These are phyloP conservation scores for Lichenothelia convexa DNA, from an alignment of 495 filamentous ascomycete species.

Conservation along the genomic window DNA sequence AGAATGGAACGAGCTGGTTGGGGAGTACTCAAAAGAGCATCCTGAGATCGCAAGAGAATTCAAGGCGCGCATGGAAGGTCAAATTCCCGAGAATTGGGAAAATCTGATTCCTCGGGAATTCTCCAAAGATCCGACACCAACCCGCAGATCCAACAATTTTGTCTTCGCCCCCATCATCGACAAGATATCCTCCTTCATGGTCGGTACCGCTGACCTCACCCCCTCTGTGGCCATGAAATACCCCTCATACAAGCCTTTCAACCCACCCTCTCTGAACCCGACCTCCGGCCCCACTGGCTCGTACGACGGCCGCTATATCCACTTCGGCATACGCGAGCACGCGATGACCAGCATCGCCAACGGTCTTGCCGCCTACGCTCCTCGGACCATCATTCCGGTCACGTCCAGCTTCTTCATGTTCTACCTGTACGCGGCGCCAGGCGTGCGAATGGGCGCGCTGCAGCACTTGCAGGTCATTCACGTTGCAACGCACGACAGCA, in stretches of 20 bases:
- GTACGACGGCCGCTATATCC: slow-evolving; percentile 74
- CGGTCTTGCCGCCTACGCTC: slow-evolving; percentile 70
- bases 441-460: slow-evolving; percentile 5
- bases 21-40: slow-evolving; percentile 22
- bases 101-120: slow-evolving; percentile 27
- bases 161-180: slow-evolving; percentile 32
- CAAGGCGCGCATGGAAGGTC: slow-evolving; percentile 26
- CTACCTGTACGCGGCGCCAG: slow-evolving; percentile 23
- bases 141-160: slow-evolving; percentile 30
- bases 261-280: slow-evolving; percentile 5
- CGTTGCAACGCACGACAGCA: slow-evolving; percentile 5
- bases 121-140: slow-evolving; percentile 29
- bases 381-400: slow-evolving; percentile 62
- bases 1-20: slow-evolving; percentile 29
- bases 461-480: slow-evolving; percentile 3
- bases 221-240: slow-evolving; percentile 40
- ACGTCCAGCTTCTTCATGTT: slow-evolving; percentile 30
- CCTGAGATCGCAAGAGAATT: slow-evolving; percentile 32
- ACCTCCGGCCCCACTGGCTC: slow-evolving; percentile 32
- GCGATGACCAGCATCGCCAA: slow-evolving; percentile 87
- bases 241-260: too few relatives aligned
- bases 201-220: slow-evolving; percentile 39
- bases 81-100: slow-evolving; percentile 27
- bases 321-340: slow-evolving; percentile 25
- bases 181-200: slow-evolving; percentile 32